Conservation (phyloP, 768 basidiomycete genomes). For the Lactarius quietus region DNA sequence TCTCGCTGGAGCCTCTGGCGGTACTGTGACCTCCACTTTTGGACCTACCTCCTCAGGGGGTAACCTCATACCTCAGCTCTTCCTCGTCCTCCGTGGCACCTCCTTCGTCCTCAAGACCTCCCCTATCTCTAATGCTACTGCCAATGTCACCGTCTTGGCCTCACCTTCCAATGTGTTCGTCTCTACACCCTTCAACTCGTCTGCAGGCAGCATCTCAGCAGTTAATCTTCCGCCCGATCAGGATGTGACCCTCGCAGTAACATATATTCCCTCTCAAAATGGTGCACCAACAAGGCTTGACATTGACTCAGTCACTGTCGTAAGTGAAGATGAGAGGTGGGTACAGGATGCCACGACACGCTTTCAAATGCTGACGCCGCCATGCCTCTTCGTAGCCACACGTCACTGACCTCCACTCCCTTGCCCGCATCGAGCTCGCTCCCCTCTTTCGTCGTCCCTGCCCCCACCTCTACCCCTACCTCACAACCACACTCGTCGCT, state of each 20-base stretch:
- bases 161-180: conserved; percentile 24
- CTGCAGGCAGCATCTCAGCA: conserved; percentile 21
- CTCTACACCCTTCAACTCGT: conserved; percentile 21
- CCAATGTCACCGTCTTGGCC: conserved; percentile 26
- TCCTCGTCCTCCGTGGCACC: conserved; percentile 27
- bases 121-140: conserved; percentile 25
- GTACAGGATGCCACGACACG: neutral
- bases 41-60: conserved; percentile 15
- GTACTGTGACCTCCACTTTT: conserved; percentile 26
- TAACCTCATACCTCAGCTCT: conserved; percentile 26
- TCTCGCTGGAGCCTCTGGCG: conserved; percentile 20
- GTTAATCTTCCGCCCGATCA: conserved; percentile 23
- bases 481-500: conserved; percentile 13
- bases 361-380: neutral
- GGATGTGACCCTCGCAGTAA: conserved; percentile 24
- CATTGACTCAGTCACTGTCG: conserved; percentile 24
- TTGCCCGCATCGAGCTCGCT: conserved; percentile 22
- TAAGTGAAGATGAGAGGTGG: conserved; percentile 12
- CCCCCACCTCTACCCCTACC: conserved; percentile 10
- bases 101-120: conserved; percentile 25
- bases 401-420: conserved; percentile 19
- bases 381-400: neutral
- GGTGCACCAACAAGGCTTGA: conserved; percentile 24
- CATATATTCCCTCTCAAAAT: conserved; percentile 17
- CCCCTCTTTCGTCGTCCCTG: conserved; percentile 25